phyloP scores from a whole-genome alignment of 1,284 basidiomycete species.

The Trichosporon sp. region DNA sequence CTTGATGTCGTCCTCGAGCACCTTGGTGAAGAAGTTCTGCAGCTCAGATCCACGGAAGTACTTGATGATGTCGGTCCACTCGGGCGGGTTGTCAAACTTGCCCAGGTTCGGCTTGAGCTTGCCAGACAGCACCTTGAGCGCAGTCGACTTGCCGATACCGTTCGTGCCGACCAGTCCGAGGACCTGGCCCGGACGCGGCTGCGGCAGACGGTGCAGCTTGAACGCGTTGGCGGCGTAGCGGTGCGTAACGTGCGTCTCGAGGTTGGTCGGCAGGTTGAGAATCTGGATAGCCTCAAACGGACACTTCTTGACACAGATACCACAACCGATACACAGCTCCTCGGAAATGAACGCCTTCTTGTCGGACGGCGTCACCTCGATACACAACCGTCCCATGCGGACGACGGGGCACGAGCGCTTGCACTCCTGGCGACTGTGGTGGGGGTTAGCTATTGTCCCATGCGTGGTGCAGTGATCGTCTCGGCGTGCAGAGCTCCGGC shows the following conservation, averaged over 20 bases:
- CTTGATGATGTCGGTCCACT: slow-evolving; percentile 95
- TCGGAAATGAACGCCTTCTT: slow-evolving; percentile 98
- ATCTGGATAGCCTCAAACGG: slow-evolving; percentile 96
- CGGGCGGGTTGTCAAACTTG: slow-evolving; percentile 66
- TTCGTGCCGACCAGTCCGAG: slow-evolving; percentile 94
- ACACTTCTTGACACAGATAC: slow-evolving; percentile 99
- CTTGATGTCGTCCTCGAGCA: slow-evolving; percentile 96
- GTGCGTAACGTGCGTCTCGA: slow-evolving; percentile 89
- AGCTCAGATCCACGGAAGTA: slow-evolving; percentile 95
- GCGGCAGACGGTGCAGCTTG: slow-evolving; percentile 93
- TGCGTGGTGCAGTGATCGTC: background rate
- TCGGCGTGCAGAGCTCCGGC: too few relatives aligned
- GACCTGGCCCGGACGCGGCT: slow-evolving; percentile 90
- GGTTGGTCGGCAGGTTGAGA: slow-evolving; percentile 93
- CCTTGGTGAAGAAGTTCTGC: slow-evolving; percentile 97
- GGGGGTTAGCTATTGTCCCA: slow-evolving; percentile 1
- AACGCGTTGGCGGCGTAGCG: slow-evolving; percentile 96
- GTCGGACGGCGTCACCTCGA: slow-evolving; percentile 87
- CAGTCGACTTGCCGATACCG: slow-evolving; percentile 97
- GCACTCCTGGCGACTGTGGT: slow-evolving; percentile 49
- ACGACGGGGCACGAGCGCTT: slow-evolving; percentile 87
- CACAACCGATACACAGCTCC: slow-evolving; percentile 92
- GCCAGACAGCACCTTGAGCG: slow-evolving; percentile 88
- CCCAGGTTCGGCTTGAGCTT: slow-evolving; percentile 73
- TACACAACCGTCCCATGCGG: slow-evolving; percentile 97